Conservation (phyloP, 768 basidiomycete genomes). For the Infundibulicybe gibba region DNA sequence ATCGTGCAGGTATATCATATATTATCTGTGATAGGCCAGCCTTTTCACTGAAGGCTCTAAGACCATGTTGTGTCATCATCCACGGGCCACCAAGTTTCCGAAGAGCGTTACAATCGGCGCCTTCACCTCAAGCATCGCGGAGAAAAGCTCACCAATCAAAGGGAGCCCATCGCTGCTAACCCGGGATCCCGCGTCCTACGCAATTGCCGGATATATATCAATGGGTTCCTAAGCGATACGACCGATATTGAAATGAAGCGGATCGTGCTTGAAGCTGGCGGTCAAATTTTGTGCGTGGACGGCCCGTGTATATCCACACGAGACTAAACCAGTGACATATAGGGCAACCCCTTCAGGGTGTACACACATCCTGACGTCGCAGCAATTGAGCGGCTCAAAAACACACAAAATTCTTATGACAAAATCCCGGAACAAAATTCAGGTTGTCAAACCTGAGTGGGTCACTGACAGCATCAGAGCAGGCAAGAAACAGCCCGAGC, state of each 20-base stretch:
- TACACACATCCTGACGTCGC: slow-evolving; percentile 79
- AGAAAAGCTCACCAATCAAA: slow-evolving; percentile 37
- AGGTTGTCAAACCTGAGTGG: slow-evolving; percentile 78
- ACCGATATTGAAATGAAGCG: slow-evolving; percentile 82
- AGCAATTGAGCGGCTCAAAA: slow-evolving; percentile 67
- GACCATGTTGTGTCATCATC: slow-evolving; percentile 60
- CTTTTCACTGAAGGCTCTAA: slow-evolving; percentile 15
- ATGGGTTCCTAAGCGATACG: slow-evolving; percentile 65
- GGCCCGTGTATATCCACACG: not conserved
- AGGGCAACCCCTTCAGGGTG: slow-evolving; percentile 58
- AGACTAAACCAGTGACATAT: not conserved
- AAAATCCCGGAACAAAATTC: slow-evolving; percentile 42
- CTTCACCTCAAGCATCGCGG: slow-evolving; percentile 39
- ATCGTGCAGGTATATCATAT: slow-evolving; percentile 50
- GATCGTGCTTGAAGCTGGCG: slow-evolving; percentile 64
- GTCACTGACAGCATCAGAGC: slow-evolving; percentile 61
- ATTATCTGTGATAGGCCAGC: too few species aligned
- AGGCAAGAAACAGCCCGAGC: slow-evolving; percentile 60
- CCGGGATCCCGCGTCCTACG: slow-evolving; percentile 26
- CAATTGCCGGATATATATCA: slow-evolving; percentile 61
- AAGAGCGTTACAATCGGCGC: slow-evolving; percentile 34
- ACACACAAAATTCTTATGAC: slow-evolving; percentile 58
- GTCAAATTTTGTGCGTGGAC: slow-evolving; percentile 53
- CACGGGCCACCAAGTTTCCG: slow-evolving; percentile 67
- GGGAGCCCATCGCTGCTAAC: slow-evolving; percentile 10